Percentiles rank a stretch among this genome's conserved stretches.
Conservation (phyloP, 1,284 basidiomycete genomes). For the Ceratobasidium sp. region DNA sequence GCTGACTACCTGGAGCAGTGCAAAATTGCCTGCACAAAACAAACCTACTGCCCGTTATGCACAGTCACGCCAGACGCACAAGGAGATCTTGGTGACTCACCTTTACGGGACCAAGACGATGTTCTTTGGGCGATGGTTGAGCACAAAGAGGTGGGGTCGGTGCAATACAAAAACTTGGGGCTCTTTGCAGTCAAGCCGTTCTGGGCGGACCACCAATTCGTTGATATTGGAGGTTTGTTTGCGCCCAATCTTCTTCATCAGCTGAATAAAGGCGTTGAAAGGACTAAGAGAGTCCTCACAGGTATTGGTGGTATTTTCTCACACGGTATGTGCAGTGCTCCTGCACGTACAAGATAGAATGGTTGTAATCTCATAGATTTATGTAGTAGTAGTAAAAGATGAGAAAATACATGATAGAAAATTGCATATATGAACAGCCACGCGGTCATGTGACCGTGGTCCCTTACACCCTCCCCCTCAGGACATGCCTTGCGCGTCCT, state of each 20-base stretch:
- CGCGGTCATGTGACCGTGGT: too few relatives aligned
- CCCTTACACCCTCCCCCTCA: too few relatives aligned
- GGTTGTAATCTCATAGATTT: too few relatives aligned
- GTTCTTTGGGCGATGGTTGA: not conserved
- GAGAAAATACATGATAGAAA: too few relatives aligned
- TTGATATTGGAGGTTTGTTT: slow-evolving; percentile 48
- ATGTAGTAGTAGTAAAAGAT: too few relatives aligned
- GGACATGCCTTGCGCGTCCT: too few relatives aligned
- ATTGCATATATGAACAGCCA: too few relatives aligned
- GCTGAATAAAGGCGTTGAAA: slow-evolving; percentile 53
- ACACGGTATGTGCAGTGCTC: too few relatives aligned
- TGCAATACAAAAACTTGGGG: not conserved
- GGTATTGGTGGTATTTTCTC: too few relatives aligned
- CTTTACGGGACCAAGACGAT: not conserved
- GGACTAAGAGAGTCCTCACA: too few relatives aligned
- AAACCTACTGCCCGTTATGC: slow-evolving; percentile 37
- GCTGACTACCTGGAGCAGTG: slow-evolving; percentile 46
- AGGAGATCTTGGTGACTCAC: slow-evolving; percentile 3
- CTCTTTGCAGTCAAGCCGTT: slow-evolving; percentile 46
- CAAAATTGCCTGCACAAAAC: slow-evolving; percentile 26
- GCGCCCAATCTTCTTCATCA: slow-evolving; percentile 53
- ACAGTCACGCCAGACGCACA: not conserved
- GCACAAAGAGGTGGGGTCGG: not conserved
- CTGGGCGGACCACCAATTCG: slow-evolving; percentile 49
- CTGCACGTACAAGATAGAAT: too few relatives aligned